Conservation (phyloP, 805 yeast species). For the Starmerella bacillaris region DNA sequence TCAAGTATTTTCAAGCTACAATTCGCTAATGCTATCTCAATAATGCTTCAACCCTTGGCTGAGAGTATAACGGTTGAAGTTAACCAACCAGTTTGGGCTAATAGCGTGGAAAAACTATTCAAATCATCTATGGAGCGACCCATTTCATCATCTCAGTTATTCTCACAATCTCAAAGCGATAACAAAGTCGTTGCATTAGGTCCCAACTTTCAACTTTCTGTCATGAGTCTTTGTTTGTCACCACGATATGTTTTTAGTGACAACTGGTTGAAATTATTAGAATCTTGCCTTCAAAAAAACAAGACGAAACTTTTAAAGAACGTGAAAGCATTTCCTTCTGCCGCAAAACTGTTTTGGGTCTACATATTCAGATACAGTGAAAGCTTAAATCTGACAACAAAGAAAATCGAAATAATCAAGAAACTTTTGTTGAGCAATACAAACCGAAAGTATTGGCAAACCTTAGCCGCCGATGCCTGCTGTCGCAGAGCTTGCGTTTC, state of each 20-base stretch:
- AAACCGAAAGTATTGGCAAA: constrained; percentile 54
- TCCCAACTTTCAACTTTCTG: constrained; percentile 35
- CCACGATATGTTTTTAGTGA: constrained; percentile 55
- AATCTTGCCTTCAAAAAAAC: constrained; percentile 39
- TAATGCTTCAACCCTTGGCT: constrained; percentile 63
- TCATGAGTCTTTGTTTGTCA: constrained; percentile 63
- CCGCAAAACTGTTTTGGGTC: constrained; percentile 74
- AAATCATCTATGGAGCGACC: constrained; percentile 10
- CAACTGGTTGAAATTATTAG: constrained; percentile 56
- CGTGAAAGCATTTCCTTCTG: constrained; percentile 41
- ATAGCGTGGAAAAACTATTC: constrained; percentile 50
- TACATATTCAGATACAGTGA: constrained; percentile 74
- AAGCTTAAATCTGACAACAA: constrained; percentile 69
- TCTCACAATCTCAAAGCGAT: neutral
- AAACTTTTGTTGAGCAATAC: constrained; percentile 33
- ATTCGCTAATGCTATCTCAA: constrained; percentile 69
- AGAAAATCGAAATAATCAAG: constrained; percentile 51
- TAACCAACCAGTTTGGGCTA: constrained; percentile 89
- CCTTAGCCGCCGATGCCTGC: constrained; percentile 37
- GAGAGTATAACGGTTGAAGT: constrained; percentile 81
- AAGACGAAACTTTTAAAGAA: constrained; percentile 38
- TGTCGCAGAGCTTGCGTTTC: constrained; percentile 54
- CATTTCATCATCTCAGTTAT: neutral
- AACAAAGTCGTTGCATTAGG: neutral
- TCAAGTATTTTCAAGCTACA: constrained; percentile 52